Evolutionary conservation across 805 yeast species (phyloP), one percentile per base, ranked within the genome.

Genomic region (Huiozyma naganishii): DNA sequence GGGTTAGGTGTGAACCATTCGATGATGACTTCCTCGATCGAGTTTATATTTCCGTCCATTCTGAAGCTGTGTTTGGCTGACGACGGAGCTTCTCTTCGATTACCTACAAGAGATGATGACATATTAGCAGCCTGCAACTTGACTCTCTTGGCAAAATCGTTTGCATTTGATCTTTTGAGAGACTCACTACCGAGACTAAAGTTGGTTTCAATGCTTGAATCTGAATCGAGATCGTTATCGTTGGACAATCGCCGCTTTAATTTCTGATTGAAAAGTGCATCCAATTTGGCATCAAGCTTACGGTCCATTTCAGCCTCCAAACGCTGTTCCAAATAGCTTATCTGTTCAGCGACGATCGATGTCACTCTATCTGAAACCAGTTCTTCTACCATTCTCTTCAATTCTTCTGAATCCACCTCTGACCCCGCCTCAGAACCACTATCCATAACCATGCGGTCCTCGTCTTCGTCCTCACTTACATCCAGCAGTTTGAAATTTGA

Each of bases 1-100:
- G 62, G 58, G 41, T 59, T 59, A 27, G 65, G 65, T 7, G 62
- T 57, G 35, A 59, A 61, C 64, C 64, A 61, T 47, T 61, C 65
- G 13, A 55, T 41, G n/a, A 59, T 48, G 1, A 61, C 47, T 23
- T 46, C 59, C 39, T 59, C 59, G 12, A 59, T 52, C 10, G 52
- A 40, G 34, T 46, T 43, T 11, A 55, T 44, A 12, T 44, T 35
- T 3, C 53, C 42, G 35, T 53, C 47, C 45, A 60, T 44, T 10
- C 40, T 38, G 38, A 59, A 59, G 3, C 7, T 27, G 23, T 17
- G 23, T 17, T 17, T 17, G 23, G 23, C 23, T 17, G 23, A 17
- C 23, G 12, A 32, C 4, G 34, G 34, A 3, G 34, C 10, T 32
- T 32, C 34, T 17, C 23, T 17, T 17, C 23, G 32, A 10, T 23